Evolutionary conservation across 805 yeast species (phyloP), one percentile per base, ranked within the genome.

Genomic region (Blastobotrys robertii): DNA sequence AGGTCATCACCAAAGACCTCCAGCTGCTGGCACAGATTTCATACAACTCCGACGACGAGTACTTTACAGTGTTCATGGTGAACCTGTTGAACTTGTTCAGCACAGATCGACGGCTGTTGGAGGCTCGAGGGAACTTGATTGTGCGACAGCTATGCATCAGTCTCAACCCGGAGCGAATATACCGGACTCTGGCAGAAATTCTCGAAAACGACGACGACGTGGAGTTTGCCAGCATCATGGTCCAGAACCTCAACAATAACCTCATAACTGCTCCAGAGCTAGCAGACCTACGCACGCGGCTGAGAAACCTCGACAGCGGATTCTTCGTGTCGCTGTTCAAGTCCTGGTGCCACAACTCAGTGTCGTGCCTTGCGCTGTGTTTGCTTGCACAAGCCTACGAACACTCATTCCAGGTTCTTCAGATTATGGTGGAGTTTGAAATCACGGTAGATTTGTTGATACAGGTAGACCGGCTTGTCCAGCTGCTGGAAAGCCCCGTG

Each of bases 321-420:
- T 68, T 88, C 34, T 92, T 92, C 58, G 72, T 82, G 22, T 67
- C 80, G 0, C 66, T 92, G 43, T 92, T 90, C 64, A 79, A 77
- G 55, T 79, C 94, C 45, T 92, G 98, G 98, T 79, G 94, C 50
- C 81, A 81, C 47, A 90, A 86, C 57, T 79, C 95, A 0, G 87
- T 94, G 1, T 88, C 97, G 3, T 84, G 88, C 0, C 66, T 92
- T 34, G 79, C 95, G 1, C 69, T 92, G 14, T 87, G 97, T 53
- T 67, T 92, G 32, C 66, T 90, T 10, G 83, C 97, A 0, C 88
- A 88, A 43, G 84, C 85, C 43, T 90, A 92, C 59, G 92, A 86
- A 56, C 70, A 88, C 47, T 92, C 95, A 0, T 90, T 78, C 57
- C 68, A 78, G n/a, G 82, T 90, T 1, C 73, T 92, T 30, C 81